Evolutionary conservation across 345 rosid species (phyloP).

Genomic region (Hibiscus syriacus): DNA sequence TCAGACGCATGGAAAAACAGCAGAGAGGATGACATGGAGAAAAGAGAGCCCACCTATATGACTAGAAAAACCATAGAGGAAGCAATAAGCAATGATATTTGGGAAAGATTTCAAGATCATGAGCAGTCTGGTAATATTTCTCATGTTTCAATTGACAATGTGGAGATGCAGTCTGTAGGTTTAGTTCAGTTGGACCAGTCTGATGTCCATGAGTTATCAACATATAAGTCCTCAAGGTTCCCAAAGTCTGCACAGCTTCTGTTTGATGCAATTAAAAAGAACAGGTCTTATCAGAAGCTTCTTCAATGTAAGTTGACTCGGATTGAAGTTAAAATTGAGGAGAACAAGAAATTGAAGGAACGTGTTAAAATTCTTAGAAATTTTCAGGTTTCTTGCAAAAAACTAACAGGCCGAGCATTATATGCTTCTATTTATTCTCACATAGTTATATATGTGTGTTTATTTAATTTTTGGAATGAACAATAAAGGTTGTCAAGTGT

Average conservation of each 20-base stretch:
- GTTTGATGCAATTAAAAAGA: conserved; percentile 69
- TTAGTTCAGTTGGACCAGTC: conserved; percentile 20
- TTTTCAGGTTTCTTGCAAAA: conserved; percentile 66
- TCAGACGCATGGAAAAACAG: conserved; percentile 24
- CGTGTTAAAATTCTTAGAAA: conserved; percentile 59
- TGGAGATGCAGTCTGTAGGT: conserved; percentile 23
- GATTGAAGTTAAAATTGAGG: conserved; percentile 74
- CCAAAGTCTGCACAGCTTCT: conserved; percentile 63
- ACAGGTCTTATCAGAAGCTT: conserved; percentile 73
- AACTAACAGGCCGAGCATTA: conserved; percentile 48
- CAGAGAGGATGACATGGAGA: conserved; percentile 23
- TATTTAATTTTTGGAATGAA: background rate
- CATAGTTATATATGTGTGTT: background rate
- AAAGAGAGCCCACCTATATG: conserved; percentile 24
- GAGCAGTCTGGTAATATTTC: no score
- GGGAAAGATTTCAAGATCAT: conserved; percentile 33
- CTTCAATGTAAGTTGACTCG: conserved; percentile 51
- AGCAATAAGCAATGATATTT: conserved; percentile 25
- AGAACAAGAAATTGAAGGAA: conserved; percentile 74
- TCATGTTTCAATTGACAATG: conserved; percentile 20
- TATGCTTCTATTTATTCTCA: background rate
- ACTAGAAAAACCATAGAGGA: conserved; percentile 15
- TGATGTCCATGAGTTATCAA: conserved; percentile 27
- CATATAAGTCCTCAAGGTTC: conserved; percentile 34
- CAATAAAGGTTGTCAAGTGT: background rate